Percentiles rank a stretch among this genome's conserved stretches.
Conservation (phyloP, 768 basidiomycete genomes). For the Cantharellus cinnabarinus region DNA sequence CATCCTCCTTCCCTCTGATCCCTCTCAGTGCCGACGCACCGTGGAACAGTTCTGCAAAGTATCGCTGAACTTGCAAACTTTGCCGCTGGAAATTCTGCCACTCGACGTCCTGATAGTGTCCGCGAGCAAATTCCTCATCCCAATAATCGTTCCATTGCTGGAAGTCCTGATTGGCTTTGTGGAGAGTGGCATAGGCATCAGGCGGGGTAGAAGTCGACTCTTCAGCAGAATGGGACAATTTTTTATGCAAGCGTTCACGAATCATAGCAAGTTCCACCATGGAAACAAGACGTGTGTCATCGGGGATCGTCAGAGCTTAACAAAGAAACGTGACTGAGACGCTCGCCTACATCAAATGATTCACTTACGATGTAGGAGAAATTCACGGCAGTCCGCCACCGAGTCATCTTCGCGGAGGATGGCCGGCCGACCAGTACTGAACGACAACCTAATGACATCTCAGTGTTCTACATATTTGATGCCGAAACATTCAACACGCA, state of each 20-base stretch:
- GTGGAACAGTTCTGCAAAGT: conserved; percentile 73
- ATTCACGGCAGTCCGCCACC: conserved; percentile 55
- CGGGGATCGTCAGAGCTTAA: conserved; percentile 53
- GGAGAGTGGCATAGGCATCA: conserved; percentile 48
- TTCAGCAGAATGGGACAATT: conserved; percentile 36
- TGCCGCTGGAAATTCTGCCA: conserved; percentile 63
- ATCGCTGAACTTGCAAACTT: conserved; percentile 68
- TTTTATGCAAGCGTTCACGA: conserved; percentile 69
- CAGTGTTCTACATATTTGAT: conserved; percentile 5
- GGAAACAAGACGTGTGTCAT: conserved; percentile 87
- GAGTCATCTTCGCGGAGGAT: conserved; percentile 86
- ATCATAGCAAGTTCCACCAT: conserved; percentile 85
- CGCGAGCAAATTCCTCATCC: conserved; percentile 49
- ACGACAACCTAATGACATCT: conserved; percentile 52
- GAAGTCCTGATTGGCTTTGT: conserved; percentile 59
- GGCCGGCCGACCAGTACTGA: conserved; percentile 83
- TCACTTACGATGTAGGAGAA: conserved; percentile 45
- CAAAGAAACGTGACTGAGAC: neutral
- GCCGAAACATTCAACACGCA: conserved; percentile 21
- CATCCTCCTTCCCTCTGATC: conserved; percentile 72
- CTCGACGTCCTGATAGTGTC: conserved; percentile 14
- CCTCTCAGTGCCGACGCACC: conserved; percentile 66
- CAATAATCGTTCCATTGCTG: conserved; percentile 62
- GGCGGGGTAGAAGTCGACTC: conserved; percentile 51
- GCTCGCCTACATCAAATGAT: neutral